These are phyloP conservation scores for Alternaria gansuensis DNA, from an alignment of 2,329 filamentous ascomycete genomes.

Conservation along the genomic window DNA sequence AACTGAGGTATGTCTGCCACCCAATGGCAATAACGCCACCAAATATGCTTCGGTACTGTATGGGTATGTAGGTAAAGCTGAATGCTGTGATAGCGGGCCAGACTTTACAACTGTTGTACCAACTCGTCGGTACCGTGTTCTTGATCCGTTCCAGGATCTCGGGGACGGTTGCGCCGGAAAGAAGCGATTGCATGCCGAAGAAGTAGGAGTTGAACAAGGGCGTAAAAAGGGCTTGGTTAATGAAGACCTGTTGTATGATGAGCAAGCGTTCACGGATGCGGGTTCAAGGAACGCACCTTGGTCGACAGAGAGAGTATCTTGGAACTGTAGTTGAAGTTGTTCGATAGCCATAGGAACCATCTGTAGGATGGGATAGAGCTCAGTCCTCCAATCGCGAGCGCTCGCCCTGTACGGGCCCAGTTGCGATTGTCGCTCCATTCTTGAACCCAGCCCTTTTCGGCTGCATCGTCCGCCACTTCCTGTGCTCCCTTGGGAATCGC, in stretches of 20 bases:
- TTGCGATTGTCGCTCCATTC: constrained; percentile 56
- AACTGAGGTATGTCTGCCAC: constrained; percentile 92
- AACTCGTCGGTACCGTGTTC: constrained; percentile 77
- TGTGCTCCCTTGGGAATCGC: constrained; percentile 17
- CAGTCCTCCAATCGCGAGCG: constrained; percentile 76
- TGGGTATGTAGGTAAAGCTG: constrained; percentile 81
- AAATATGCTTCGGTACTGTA: constrained; percentile 83
- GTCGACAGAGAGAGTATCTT: constrained; percentile 73
- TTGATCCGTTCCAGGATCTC: constrained; percentile 76
- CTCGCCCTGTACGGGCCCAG: constrained; percentile 69
- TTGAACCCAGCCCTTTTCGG: constrained; percentile 50
- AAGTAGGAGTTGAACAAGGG: constrained; percentile 67
- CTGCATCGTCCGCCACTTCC: constrained; percentile 12
- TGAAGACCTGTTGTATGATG: constrained; percentile 61
- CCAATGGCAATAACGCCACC: constrained; percentile 79
- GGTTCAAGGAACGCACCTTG: constrained; percentile 59
- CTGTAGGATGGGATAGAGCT: constrained; percentile 80
- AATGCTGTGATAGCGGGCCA: constrained; percentile 90
- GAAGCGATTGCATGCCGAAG: constrained; percentile 61
- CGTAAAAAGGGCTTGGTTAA: constrained; percentile 84
- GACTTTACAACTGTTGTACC: constrained; percentile 81
- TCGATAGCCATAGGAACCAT: constrained; percentile 83
- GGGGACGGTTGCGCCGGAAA: constrained; percentile 67
- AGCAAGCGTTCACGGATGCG: not conserved
- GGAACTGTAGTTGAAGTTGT: constrained; percentile 84